phyloP scores from a whole-genome alignment of 2,329 filamentous ascomycete genomes.

The Fusarium albidum region DNA sequence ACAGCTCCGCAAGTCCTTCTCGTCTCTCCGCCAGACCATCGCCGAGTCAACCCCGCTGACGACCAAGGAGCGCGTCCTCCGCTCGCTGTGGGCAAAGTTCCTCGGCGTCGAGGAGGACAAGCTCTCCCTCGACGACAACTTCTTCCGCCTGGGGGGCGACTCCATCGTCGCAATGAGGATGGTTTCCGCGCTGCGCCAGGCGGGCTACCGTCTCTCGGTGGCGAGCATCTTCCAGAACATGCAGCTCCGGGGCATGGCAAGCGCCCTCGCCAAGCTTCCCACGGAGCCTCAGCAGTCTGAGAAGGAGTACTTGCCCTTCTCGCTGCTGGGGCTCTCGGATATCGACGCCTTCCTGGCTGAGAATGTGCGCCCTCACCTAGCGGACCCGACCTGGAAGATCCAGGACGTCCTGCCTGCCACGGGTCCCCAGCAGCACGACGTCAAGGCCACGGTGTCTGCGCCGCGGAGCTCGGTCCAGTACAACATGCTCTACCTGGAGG shows the following conservation, averaged over 20 bases:
- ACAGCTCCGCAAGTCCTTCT: constrained; percentile 28
- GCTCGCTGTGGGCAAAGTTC: constrained; percentile 34
- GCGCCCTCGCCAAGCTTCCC: constrained; percentile 20
- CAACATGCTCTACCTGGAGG: constrained; percentile 41
- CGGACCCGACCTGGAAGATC: constrained; percentile 31
- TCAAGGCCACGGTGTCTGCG: constrained; percentile 30
- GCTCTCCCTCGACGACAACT: constrained; percentile 39
- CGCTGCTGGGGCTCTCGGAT: constrained; percentile 23
- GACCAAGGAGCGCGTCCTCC: constrained; percentile 29
- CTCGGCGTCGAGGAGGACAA: constrained; percentile 32
- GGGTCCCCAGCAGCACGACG: constrained; percentile 34
- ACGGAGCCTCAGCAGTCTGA: not conserved
- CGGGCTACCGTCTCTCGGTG: constrained; percentile 36
- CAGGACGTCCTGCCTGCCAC: constrained; percentile 34
- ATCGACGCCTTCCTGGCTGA: constrained; percentile 28
- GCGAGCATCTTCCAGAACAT: constrained; percentile 42
- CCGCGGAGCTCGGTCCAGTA: constrained; percentile 39
- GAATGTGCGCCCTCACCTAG: constrained; percentile 26
- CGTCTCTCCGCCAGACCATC: constrained; percentile 21
- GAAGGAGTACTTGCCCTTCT: constrained; percentile 33
- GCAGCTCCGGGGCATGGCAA: constrained; percentile 38
- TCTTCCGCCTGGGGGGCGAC: constrained; percentile 40
- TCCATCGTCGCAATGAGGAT: constrained; percentile 40
- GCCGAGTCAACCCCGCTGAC: constrained; percentile 29
- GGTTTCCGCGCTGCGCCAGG: constrained; percentile 36